A percentile compares a stretch with the other conserved stretches of the same genome.
phyloP scores from a whole-genome alignment of 495 filamentous ascomycete genomes.

The Penicillium maclennaniae region DNA sequence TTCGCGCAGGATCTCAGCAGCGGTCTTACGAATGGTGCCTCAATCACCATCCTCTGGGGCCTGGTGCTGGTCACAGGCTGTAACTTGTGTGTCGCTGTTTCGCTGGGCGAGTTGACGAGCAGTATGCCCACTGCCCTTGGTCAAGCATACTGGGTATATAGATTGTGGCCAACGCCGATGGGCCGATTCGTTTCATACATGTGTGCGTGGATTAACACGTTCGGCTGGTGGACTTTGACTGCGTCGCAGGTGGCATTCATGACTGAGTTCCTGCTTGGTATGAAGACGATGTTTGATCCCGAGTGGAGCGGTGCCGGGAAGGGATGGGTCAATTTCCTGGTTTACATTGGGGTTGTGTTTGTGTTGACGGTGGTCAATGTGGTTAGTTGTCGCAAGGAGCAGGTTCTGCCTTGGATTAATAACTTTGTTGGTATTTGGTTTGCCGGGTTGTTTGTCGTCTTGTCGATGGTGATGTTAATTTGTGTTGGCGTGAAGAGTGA shows the following conservation, averaged over 20 bases:
- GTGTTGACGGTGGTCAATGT: constrained; percentile 42
- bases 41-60: constrained; percentile 50
- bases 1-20: constrained; percentile 46
- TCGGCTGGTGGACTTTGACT: constrained; percentile 49
- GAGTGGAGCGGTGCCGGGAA: constrained; percentile 35
- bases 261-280: constrained; percentile 46
- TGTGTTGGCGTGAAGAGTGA: constrained; percentile 36
- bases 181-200: constrained; percentile 46
- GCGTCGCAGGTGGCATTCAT: constrained; percentile 48
- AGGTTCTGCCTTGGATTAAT: constrained; percentile 43
- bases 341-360: constrained; percentile 39
- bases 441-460: constrained; percentile 38
- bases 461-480: constrained; percentile 44
- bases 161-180: constrained; percentile 34
- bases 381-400: constrained; percentile 42
- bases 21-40: constrained; percentile 44
- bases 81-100: constrained; percentile 47
- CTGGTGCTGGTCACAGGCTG: constrained; percentile 42
- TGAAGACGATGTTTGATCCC: constrained; percentile 44
- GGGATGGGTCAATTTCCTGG: constrained; percentile 45
- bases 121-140: constrained; percentile 49
- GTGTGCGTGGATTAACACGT: constrained; percentile 51
- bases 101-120: constrained; percentile 45
- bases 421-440: constrained; percentile 50
- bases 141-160: constrained; percentile 47